Percentiles rank a stretch among this genome's conserved stretches.
Evolutionary conservation across 2,329 filamentous ascomycete genomes (phyloP).

Genomic region (Leptographium galeiforme): DNA sequence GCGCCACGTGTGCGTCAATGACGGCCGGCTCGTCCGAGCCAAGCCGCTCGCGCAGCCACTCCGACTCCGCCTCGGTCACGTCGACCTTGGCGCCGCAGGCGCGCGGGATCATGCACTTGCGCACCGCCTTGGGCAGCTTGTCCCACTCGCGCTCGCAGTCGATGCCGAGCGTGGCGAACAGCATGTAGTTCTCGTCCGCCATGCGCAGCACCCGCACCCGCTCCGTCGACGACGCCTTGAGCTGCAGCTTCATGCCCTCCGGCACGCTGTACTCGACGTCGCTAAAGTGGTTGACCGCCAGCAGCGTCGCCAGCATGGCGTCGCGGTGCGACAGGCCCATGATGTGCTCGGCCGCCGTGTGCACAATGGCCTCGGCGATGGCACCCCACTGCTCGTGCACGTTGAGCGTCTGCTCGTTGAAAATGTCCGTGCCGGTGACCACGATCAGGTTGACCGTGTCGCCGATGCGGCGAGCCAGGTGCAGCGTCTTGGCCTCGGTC

Average conservation of each 20-base stretch:
- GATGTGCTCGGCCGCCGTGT: slow-evolving; percentile 10
- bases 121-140: slow-evolving; percentile 6
- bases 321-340: slow-evolving; percentile 12
- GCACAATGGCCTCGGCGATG: slow-evolving; percentile 12
- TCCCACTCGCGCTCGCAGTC: slow-evolving; percentile 13
- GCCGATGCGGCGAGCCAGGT: not conserved
- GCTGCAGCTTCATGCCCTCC: slow-evolving; percentile 12
- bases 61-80: not conserved
- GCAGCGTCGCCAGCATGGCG: slow-evolving; percentile 2
- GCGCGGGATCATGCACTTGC: not conserved
- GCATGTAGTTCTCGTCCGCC: slow-evolving; percentile 8
- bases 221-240: slow-evolving; percentile 8
- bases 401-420: slow-evolving; percentile 4
- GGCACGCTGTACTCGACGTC: slow-evolving; percentile 6
- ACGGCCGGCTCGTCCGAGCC: not conserved
- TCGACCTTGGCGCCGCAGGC: not conserved
- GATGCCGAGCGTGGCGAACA: slow-evolving; percentile 10
- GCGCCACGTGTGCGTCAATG: slow-evolving; percentile 4
- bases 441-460: slow-evolving; percentile 3
- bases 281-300: slow-evolving; percentile 4
- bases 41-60: slow-evolving; percentile 1
- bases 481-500: slow-evolving; percentile 7
- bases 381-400: slow-evolving; percentile 10
- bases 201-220: slow-evolving; percentile 6
- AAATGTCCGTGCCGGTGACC: not conserved